Evolutionary conservation across 352 stramenopile genomes (phyloP), one percentile per base, ranked within the genome.

Genomic region (Globisporangium takayamanum): DNA sequence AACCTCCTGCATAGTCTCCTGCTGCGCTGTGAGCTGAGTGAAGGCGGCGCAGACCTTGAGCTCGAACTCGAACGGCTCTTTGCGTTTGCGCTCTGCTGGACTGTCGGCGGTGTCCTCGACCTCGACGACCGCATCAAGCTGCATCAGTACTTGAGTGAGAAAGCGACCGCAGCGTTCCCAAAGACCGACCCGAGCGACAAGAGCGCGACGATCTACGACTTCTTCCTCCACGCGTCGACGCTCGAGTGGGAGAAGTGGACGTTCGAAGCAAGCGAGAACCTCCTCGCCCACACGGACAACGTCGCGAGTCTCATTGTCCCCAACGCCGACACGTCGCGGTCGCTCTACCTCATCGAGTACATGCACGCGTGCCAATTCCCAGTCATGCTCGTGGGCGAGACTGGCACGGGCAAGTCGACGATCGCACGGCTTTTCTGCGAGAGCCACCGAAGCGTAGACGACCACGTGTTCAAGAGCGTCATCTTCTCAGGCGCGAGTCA

Each of bases 191-290:
- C 41, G 18, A 52, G 22, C 8, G 73, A 53, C 69, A 55, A 25
- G 8, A 41, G 5, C 28, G 36, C 81, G 52, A 97, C 88, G 20
- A 83, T 98, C 39, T 98, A 97, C 54, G 93, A 98, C 47, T 95
- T 92, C 61, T 91, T 87, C 30, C 73, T 97, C 16, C 91, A 97
- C 62, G 63, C 76, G 7, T 88, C 88, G 53, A 96, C 87, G 14
- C 82, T 96, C 25, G 88, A 96, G 47, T 97, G 90, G 90, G 87
- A 96, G 59, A 79, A 78, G 36, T 97, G 90, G 88, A 60, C 63
- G 37, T 64, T 83, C 7, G 80, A 88, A 22, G 45, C 54, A 15
- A 62, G 12, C 18, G 62, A 81, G n/a, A 62, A 50, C 42, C 54
- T 67, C 16, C 37, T 65, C 11, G 25, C 54, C 4, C 63, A 50